Evolutionary conservation across 352 stramenopile genomes (phyloP).

Genomic region (Poterioochromonas sp.): DNA sequence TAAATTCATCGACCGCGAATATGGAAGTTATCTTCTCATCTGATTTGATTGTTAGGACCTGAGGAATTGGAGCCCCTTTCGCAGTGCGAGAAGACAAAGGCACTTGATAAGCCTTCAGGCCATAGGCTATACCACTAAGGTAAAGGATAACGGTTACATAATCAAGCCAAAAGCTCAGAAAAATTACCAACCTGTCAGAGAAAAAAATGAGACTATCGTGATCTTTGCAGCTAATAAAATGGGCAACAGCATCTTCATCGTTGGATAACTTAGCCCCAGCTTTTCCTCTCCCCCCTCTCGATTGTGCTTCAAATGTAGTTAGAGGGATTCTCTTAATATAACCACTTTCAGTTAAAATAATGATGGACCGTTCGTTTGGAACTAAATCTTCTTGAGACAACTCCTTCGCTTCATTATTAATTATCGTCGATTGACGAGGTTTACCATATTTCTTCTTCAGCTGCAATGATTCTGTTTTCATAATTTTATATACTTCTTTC

Average conservation of each 20-base stretch:
- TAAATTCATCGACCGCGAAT: constrained; percentile 38
- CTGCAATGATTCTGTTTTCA: constrained; percentile 56
- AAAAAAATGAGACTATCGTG: constrained; percentile 70
- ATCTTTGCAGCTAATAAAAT: constrained; percentile 66
- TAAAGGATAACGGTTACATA: constrained; percentile 36
- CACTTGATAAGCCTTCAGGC: constrained; percentile 56
- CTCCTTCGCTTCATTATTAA: constrained; percentile 51
- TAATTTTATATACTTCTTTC: constrained; percentile 55
- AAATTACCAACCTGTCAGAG: constrained; percentile 61
- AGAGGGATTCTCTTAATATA: constrained; percentile 74
- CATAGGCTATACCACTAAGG: constrained; percentile 55
- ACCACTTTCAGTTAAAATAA: constrained; percentile 61
- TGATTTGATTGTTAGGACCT: constrained; percentile 43
- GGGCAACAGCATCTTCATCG: constrained; percentile 43
- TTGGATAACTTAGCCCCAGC: constrained; percentile 50
- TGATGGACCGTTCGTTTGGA: constrained; percentile 58
- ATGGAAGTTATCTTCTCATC: constrained; percentile 61
- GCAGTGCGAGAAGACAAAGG: constrained; percentile 55
- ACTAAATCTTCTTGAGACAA: constrained; percentile 62
- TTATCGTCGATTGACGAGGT: constrained; percentile 57
- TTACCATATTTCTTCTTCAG: constrained; percentile 57
- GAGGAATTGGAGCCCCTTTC: constrained; percentile 61
- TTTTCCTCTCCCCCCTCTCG: constrained; percentile 60
- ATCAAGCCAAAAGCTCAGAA: constrained; percentile 58
- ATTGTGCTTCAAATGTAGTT: constrained; percentile 61